Conservation (phyloP, 2,329 filamentous ascomycete species). For the Drechslera avenae region DNA sequence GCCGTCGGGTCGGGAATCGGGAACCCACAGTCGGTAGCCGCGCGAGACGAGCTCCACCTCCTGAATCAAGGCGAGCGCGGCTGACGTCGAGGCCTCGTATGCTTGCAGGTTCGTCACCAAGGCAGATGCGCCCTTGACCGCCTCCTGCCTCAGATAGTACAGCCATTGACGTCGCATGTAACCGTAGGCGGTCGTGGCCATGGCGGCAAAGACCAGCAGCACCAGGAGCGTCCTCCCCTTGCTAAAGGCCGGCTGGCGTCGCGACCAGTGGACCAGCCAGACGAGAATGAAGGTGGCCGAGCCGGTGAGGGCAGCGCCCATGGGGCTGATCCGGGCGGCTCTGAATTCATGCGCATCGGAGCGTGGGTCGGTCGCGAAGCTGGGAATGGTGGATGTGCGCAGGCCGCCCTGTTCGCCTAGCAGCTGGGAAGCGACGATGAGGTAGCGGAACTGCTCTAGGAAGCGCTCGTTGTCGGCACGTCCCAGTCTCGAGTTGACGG, state of each 20-base stretch:
- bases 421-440: constrained; percentile 88
- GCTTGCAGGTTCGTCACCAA: constrained; percentile 78
- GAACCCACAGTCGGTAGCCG: constrained; percentile 78
- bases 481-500: constrained; percentile 73
- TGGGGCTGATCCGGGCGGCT: constrained; percentile 60
- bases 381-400: constrained; percentile 39
- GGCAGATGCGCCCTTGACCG: constrained; percentile 68
- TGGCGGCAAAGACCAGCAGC: constrained; percentile 57
- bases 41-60: constrained; percentile 95
- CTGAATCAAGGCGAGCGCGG: constrained; percentile 81
- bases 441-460: constrained; percentile 90
- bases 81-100: constrained; percentile 77
- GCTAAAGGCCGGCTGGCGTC: constrained; percentile 59
- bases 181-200: constrained; percentile 67
- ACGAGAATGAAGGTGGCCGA: constrained; percentile 64
- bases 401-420: constrained; percentile 65
- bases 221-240: constrained; percentile 59
- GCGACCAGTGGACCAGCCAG: constrained; percentile 74
- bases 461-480: constrained; percentile 82
- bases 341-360: constrained; percentile 42
- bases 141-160: constrained; percentile 75
- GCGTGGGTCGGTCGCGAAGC: constrained; percentile 30
- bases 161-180: constrained; percentile 82
- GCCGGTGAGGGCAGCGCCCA: constrained; percentile 69
- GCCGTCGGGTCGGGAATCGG: constrained; percentile 2